A percentile compares a stretch with the other conserved stretches of the same genome.
Conservation (phyloP, 768 basidiomycete genomes). For the Boletus patriciae region DNA sequence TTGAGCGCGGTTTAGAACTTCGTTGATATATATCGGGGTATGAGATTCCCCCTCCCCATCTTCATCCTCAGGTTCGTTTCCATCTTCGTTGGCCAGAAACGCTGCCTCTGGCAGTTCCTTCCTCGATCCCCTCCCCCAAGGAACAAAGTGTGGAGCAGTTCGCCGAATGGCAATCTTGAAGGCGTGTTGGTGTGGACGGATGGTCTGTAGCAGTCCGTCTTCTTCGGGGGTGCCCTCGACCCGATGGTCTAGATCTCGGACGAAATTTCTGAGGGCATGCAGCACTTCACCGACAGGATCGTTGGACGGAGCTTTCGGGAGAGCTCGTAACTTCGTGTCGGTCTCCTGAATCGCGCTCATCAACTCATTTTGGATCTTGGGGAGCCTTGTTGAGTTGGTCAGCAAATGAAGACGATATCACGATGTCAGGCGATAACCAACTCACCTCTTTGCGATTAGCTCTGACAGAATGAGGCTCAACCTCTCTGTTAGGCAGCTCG, state of each 20-base stretch:
- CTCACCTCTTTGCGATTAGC: constrained; percentile 59
- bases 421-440: neutral
- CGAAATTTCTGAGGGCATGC: constrained; percentile 47
- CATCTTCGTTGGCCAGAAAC: constrained; percentile 46
- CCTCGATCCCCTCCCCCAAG: constrained; percentile 36
- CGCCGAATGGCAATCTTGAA: constrained; percentile 50
- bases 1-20: constrained; percentile 48
- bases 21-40: constrained; percentile 46
- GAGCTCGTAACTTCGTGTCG: constrained; percentile 28
- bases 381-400: constrained; percentile 44
- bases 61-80: constrained; percentile 37
- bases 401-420: neutral
- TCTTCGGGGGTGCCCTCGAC: constrained; percentile 55
- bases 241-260: constrained; percentile 41
- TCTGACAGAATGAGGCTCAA: constrained; percentile 63
- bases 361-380: constrained; percentile 60
- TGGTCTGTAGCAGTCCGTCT: constrained; percentile 54
- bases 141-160: constrained; percentile 60
- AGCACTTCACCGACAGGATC: constrained; percentile 62
- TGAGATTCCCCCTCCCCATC: neutral
- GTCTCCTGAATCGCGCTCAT: constrained; percentile 44
- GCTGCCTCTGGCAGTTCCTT: constrained; percentile 7
- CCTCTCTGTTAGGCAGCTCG: constrained; percentile 53
- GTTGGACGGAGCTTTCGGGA: constrained; percentile 53
- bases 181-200: constrained; percentile 46